Base-by-base conservation (phyloP, 78 protist species). In the Cavenderia fasciculata region DNA sequence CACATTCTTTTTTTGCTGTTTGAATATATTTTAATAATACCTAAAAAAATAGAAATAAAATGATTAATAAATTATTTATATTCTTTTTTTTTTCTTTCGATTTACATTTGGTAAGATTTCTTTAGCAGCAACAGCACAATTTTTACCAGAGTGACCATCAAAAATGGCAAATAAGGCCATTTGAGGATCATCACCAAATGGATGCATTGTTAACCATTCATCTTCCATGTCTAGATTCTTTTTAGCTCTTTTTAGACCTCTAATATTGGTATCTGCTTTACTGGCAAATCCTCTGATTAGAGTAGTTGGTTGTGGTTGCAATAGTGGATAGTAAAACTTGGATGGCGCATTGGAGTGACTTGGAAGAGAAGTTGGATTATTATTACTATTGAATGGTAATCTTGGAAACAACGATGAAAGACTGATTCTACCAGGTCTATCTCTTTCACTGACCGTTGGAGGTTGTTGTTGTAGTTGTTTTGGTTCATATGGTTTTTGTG, bases 131-230 rank as follows among this genome's bases (percentile, higher is more conserved):
- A 57, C 62, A 19, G 94, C 94, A 52, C 44, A 63, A 54, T 72
- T 66, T 19, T 90, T 90, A 23, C 94, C 94, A 33, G 94, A 79
- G 52, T 90, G 94, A 68, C 94, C 94, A 51, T 90, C 94, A 27
- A 75, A 79, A 25, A 90, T 63, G 11, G 85, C 85, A 40, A 90
- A 87, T 14, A 87, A 36, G 1, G 84, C 86, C 68, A 75, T 68
- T 46, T 74, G 85, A 7, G 61, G 29, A 31, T 73, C 85, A 8
- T 59, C 69, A 8, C 93, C 74, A 44, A 86, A 72, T 8, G 85
- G 87, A 38, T 44, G 44, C 62, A 47, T 21, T 21, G 25, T 12
- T n/a, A 61, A 29, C 6, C 36, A 75, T 38, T 56, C 78, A 49
- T 71, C 85, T 16, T 77, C 93, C 85, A 87, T 66, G 27, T 87